Conservation (phyloP, 352 stramenopile genomes). For the Globisporangium echinulatum region DNA sequence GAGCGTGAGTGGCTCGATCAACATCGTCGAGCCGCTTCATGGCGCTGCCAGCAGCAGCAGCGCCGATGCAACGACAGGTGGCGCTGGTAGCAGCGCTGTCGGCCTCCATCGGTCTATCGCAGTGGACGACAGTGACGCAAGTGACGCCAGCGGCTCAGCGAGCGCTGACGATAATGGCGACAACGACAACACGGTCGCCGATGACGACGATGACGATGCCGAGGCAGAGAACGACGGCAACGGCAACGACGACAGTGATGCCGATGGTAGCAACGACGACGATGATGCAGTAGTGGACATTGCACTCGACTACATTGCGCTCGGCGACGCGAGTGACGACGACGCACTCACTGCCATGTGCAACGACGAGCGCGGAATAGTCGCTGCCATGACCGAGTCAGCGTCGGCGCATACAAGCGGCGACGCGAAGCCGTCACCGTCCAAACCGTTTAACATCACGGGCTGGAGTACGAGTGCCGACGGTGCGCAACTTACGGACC, state of each 20-base stretch:
- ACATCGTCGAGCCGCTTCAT: background rate
- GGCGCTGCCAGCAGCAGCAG: background rate
- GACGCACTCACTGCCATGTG: background rate
- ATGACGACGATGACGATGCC: background rate
- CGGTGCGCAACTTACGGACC: slow-evolving; percentile 9
- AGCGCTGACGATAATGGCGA: background rate
- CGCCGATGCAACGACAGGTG: background rate
- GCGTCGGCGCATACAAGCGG: background rate
- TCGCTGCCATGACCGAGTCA: no score
- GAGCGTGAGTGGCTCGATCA: slow-evolving; percentile 1
- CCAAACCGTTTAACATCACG: slow-evolving; percentile 7
- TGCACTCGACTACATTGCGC: background rate
- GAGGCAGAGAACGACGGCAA: slow-evolving; percentile 21
- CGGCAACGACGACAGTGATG: slow-evolving; percentile 36
- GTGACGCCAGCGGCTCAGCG: background rate
- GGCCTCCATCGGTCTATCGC: no score
- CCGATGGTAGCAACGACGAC: slow-evolving; percentile 27
- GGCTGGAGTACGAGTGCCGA: slow-evolving; percentile 3
- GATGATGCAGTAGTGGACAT: slow-evolving; percentile 12
- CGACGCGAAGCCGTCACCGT: background rate
- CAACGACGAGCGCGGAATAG: background rate
- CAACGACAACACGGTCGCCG: background rate
- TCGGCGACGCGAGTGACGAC: background rate
- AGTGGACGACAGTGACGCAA: background rate
- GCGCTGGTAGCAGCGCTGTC: no score